These are phyloP conservation scores for Yamadazyma mexicana DNA, from an alignment of 1,139 yeast genomes.

Conservation along the genomic window DNA sequence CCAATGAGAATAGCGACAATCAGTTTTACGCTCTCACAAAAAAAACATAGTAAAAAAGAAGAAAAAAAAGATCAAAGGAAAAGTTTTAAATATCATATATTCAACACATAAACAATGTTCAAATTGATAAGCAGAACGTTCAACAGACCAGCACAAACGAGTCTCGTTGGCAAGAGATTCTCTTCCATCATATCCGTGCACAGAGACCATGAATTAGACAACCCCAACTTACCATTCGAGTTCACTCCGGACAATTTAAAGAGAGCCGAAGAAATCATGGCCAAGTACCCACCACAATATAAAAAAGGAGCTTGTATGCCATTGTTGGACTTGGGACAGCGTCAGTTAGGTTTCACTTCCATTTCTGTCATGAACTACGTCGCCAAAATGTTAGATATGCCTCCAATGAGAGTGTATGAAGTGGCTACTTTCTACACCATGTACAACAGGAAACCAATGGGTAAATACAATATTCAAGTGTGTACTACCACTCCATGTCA, in stretches of 20 bases:
- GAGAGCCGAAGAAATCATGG: slow-evolving; percentile 71
- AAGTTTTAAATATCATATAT: slow-evolving; percentile 6
- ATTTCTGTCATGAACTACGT: slow-evolving; percentile 93
- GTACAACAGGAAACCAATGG: slow-evolving; percentile 88
- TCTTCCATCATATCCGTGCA: slow-evolving; percentile 63
- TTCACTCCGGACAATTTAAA: slow-evolving; percentile 67
- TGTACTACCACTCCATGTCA: slow-evolving; percentile 93
- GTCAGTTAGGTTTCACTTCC: slow-evolving; percentile 85
- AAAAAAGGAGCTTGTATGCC: slow-evolving; percentile 92
- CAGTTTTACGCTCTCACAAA: slow-evolving; percentile 15
- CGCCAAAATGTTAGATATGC: slow-evolving; percentile 82
- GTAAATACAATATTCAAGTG: slow-evolving; percentile 79
- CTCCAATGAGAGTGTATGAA: slow-evolving; percentile 94
- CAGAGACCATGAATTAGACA: slow-evolving; percentile 70
- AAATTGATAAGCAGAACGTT: slow-evolving; percentile 7
- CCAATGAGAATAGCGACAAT: slow-evolving; percentile 21
- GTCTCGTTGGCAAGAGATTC: slow-evolving; percentile 21
- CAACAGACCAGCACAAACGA: neutral
- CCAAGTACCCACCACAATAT: slow-evolving; percentile 83
- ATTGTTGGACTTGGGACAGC: slow-evolving; percentile 81
- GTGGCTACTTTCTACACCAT: slow-evolving; percentile 92
- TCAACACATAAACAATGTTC: slow-evolving; percentile 13
- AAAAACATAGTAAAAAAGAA: neutral
- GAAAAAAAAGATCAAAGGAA: slow-evolving; percentile 4
- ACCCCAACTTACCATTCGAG: slow-evolving; percentile 69